Evolutionary conservation across 352 stramenopile genomes (phyloP).

Genomic region (Lagenidium giganteum): DNA sequence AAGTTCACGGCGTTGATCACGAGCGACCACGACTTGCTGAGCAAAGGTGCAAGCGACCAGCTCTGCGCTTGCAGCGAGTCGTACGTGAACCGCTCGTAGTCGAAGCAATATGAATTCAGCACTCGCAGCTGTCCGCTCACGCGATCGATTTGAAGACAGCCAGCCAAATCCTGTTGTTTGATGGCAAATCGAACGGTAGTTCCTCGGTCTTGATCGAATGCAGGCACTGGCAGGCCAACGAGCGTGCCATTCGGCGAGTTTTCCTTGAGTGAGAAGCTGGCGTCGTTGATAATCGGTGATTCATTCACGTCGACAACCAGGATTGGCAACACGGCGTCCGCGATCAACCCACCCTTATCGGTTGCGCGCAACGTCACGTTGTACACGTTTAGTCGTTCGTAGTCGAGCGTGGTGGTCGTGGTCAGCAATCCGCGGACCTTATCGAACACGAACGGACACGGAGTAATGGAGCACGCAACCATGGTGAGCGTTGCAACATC

Average conservation of each 20-base stretch:
- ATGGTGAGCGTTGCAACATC: constrained; percentile 11
- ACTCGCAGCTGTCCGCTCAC: constrained; percentile 36
- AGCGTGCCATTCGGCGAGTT: constrained; percentile 21
- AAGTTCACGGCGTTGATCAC: constrained; percentile 8
- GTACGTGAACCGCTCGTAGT: constrained; percentile 39
- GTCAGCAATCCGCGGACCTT: not conserved
- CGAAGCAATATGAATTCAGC: constrained; percentile 29
- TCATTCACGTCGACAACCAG: constrained; percentile 20
- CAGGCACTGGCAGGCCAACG: constrained; percentile 5
- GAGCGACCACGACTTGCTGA: not conserved
- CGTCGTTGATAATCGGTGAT: constrained; percentile 22
- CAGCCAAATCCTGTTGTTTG: constrained; percentile 23
- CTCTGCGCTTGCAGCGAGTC: constrained; percentile 5
- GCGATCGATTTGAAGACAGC: constrained; percentile 29
- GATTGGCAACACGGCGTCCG: constrained; percentile 1
- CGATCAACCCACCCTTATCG: constrained; percentile 10
- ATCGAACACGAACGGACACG: constrained; percentile 16
- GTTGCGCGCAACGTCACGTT: constrained; percentile 9
- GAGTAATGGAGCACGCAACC: constrained; percentile 11
- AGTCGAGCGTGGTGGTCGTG: constrained; percentile 6
- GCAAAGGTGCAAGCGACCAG: constrained; percentile 1
- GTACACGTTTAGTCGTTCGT: constrained; percentile 10
- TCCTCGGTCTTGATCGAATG: constrained; percentile 8
- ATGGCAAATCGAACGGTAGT: constrained; percentile 21
- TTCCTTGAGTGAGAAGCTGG: constrained; percentile 20